phyloP scores from a whole-genome alignment of 352 stramenopile species.

The Pythium biforme region DNA sequence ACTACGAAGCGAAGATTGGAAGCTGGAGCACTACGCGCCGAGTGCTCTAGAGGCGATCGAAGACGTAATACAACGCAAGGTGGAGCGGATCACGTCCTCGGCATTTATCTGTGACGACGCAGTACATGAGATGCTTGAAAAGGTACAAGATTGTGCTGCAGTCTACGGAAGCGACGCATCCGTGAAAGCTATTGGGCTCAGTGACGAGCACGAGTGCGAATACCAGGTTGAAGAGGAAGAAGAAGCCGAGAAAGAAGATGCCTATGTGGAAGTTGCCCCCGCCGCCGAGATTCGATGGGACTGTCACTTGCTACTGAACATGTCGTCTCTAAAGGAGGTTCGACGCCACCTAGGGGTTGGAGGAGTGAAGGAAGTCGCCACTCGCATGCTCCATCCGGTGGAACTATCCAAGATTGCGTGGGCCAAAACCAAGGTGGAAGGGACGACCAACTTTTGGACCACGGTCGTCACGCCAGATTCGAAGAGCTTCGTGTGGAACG shows the following conservation, averaged over 20 bases:
- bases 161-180: neutral
- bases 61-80: neutral
- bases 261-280: neutral
- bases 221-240: conserved; percentile 1
- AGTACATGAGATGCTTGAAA: neutral
- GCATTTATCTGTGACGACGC: neutral
- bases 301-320: neutral
- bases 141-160: neutral
- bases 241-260: neutral
- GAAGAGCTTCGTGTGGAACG: conserved; percentile 15
- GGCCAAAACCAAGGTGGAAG: neutral
- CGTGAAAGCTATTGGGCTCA: neutral
- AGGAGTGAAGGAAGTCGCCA: neutral
- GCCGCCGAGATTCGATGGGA: neutral
- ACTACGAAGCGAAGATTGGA: conserved; percentile 32
- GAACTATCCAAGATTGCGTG: neutral
- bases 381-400: neutral
- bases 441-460: neutral
- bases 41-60: neutral
- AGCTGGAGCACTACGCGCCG: neutral
- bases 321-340: neutral
- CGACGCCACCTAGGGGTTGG: neutral
- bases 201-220: conserved; percentile 1
- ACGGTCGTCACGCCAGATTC: neutral
- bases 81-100: neutral